Conservation (phyloP, 1,284 basidiomycete genomes). For the Cutaneotrichosporon cyanovorans region DNA sequence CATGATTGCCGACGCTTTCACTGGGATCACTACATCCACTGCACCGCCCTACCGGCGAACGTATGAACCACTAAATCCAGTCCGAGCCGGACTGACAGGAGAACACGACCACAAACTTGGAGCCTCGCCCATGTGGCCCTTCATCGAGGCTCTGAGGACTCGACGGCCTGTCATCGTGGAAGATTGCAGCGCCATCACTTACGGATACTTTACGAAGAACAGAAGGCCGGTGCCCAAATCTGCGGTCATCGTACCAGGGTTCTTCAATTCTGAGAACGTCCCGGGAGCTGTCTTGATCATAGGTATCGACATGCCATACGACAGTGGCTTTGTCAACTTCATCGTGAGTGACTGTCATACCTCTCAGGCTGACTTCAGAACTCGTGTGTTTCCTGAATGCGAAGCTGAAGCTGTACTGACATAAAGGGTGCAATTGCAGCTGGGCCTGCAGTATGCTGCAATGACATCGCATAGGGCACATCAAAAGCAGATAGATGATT, state of each 20-base stretch:
- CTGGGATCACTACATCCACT: not conserved
- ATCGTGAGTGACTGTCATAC: constrained; percentile 23
- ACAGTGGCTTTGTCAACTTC: constrained; percentile 42
- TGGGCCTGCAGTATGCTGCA: constrained; percentile 16
- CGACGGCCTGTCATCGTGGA: constrained; percentile 35
- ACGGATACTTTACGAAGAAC: constrained; percentile 32
- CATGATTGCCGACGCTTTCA: constrained; percentile 8
- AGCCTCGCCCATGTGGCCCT: constrained; percentile 40
- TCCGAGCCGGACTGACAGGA: too few species aligned
- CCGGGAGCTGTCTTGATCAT: constrained; percentile 42
- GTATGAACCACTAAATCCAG: not conserved
- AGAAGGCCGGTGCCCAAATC: constrained; percentile 43
- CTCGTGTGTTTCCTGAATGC: constrained; percentile 16
- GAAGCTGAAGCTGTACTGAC: not conserved
- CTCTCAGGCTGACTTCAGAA: constrained; percentile 16
- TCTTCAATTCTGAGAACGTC: constrained; percentile 34
- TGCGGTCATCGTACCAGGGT: constrained; percentile 44
- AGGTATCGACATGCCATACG: constrained; percentile 43
- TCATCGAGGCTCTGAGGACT: constrained; percentile 31
- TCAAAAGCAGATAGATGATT: constrained; percentile 39
- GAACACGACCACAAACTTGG: too few species aligned
- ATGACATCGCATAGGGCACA: constrained; percentile 28
- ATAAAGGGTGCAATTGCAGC: constrained; percentile 18
- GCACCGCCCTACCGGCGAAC: not conserved
- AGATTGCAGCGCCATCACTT: constrained; percentile 33